Percentiles rank a stretch among this genome's conserved stretches.
These are phyloP conservation scores for Jackrogersella minutella DNA, from an alignment of 495 filamentous ascomycete species.

Conservation along the genomic window DNA sequence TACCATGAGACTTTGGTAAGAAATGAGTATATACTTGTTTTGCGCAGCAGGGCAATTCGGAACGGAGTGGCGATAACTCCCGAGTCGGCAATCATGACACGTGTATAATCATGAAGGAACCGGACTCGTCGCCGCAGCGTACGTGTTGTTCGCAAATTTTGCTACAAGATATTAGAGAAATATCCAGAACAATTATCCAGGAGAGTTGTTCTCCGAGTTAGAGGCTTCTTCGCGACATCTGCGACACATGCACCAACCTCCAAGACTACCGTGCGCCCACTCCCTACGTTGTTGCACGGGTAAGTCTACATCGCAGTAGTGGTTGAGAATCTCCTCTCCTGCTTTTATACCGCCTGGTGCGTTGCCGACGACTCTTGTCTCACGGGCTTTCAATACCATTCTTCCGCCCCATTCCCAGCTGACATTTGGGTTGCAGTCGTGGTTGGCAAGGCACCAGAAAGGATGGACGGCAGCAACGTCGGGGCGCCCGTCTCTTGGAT, in stretches of 20 bases:
- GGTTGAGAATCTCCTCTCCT: constrained; percentile 86
- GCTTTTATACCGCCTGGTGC: constrained; percentile 66
- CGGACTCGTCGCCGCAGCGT: constrained; percentile 24
- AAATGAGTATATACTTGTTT: constrained; percentile 1
- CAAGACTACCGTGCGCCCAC: constrained; percentile 85
- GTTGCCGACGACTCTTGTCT: constrained; percentile 50
- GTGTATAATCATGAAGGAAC: constrained; percentile 40
- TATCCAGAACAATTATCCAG: constrained; percentile 23
- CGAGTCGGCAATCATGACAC: constrained; percentile 37
- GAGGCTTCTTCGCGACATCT: constrained; percentile 69
- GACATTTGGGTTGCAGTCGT: constrained; percentile 93
- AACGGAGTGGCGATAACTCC: constrained; percentile 12
- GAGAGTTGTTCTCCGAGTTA: constrained; percentile 28
- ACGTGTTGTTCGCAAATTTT: constrained; percentile 9
- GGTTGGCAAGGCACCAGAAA: constrained; percentile 77
- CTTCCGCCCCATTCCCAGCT: constrained; percentile 91
- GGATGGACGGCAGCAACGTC: constrained; percentile 75
- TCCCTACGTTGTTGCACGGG: constrained; percentile 81
- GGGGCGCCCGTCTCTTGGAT: constrained; percentile 73
- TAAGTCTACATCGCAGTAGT: constrained; percentile 91
- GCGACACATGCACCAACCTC: constrained; percentile 83
- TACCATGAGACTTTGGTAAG: not conserved
- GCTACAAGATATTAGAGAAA: not conserved
- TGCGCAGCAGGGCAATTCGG: constrained; percentile 14
- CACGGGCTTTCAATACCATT: constrained; percentile 70